Conservation (phyloP, 345 rosid species). For the Dovyalis caffra region DNA sequence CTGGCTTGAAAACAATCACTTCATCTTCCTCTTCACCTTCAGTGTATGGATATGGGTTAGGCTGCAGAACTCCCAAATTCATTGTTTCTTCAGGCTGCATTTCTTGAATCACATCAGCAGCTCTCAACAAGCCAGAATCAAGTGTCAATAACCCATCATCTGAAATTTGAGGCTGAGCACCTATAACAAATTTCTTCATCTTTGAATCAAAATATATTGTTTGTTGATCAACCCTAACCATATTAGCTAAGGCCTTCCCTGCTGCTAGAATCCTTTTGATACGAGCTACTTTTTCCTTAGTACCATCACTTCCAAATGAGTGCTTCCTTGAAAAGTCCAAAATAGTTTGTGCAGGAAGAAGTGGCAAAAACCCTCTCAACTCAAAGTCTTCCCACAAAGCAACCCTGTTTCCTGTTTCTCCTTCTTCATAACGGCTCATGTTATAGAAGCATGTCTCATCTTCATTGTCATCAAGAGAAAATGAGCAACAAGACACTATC, state of each 20-base stretch:
- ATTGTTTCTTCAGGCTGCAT: constrained; percentile 29
- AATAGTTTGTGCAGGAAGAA: constrained; percentile 81
- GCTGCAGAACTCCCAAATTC: constrained; percentile 30
- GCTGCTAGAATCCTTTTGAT: constrained; percentile 79
- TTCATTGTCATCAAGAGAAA: constrained; percentile 57
- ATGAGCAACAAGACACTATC: constrained; percentile 47
- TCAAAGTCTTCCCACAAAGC: constrained; percentile 96
- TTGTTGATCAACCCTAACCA: constrained; percentile 60
- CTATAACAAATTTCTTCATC: constrained; percentile 68
- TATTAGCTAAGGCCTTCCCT: constrained; percentile 65
- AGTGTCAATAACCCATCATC: no score
- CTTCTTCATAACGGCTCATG: constrained; percentile 90
- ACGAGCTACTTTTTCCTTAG: constrained; percentile 68
- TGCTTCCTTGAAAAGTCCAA: constrained; percentile 81
- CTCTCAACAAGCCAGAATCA: constrained; percentile 24
- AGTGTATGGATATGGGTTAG: constrained; percentile 36
- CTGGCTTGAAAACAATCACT: constrained; percentile 91
- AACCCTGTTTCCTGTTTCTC: constrained; percentile 79
- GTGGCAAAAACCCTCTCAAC: constrained; percentile 84
- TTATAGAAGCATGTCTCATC: constrained; percentile 81
- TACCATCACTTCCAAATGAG: constrained; percentile 56
- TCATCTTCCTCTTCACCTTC: constrained; percentile 89
- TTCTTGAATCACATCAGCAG: constrained; percentile 36
- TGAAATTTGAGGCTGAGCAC: constrained; percentile 44
- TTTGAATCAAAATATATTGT: no score